These are phyloP conservation scores for Aspergillus calidoustus DNA, from an alignment of 2,329 filamentous ascomycete genomes.

Conservation along the genomic window DNA sequence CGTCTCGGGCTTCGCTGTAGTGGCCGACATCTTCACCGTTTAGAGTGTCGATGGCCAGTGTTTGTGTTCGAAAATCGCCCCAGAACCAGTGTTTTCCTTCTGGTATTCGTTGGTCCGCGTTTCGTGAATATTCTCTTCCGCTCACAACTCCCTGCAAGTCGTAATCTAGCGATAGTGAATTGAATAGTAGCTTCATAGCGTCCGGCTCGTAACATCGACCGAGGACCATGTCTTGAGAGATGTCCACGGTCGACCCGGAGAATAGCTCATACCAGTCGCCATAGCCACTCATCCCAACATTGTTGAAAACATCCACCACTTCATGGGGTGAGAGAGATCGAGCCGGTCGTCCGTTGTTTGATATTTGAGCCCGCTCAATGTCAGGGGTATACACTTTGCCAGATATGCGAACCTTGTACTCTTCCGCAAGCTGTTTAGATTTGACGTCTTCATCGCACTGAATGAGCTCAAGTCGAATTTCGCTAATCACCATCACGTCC, in stretches of 20 bases:
- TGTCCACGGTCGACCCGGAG: conserved; percentile 44
- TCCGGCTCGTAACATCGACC: conserved; percentile 60
- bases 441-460: conserved; percentile 55
- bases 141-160: conserved; percentile 53
- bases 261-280: conserved; percentile 58
- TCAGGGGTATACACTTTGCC: conserved; percentile 54
- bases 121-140: conserved; percentile 53
- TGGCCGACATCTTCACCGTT: conserved; percentile 58
- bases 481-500: conserved; percentile 59
- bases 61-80: conserved; percentile 60
- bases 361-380: conserved; percentile 31
- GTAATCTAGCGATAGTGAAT: conserved; percentile 42
- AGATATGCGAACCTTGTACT: conserved; percentile 52
- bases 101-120: conserved; percentile 55
- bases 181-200: conserved; percentile 53
- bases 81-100: conserved; percentile 58
- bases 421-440: conserved; percentile 51
- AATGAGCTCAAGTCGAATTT: conserved; percentile 56
- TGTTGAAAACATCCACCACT: conserved; percentile 41
- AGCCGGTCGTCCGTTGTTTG: conserved; percentile 23
- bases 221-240: conserved; percentile 58
- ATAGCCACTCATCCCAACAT: conserved; percentile 50
- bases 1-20: conserved; percentile 51
- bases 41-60: conserved; percentile 59
- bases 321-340: conserved; percentile 38